A percentile compares a stretch with the other conserved stretches of the same genome.
phyloP scores from a whole-genome alignment of 108 stramenopile species.

The Cyclotella kingstonii region DNA sequence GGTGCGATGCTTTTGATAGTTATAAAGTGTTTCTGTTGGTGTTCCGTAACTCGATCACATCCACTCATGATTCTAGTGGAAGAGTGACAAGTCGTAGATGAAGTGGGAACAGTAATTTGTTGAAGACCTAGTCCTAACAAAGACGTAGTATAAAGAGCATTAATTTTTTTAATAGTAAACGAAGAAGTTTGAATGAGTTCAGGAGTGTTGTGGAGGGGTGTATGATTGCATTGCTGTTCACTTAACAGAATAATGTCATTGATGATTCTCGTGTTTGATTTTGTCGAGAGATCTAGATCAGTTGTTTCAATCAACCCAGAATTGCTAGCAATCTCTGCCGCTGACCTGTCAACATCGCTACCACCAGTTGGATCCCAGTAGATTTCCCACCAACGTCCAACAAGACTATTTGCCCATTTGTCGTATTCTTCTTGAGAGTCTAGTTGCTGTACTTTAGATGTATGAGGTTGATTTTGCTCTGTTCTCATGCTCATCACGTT shows the following conservation, averaged over 20 bases:
- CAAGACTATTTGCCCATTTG: slow-evolving; percentile 62
- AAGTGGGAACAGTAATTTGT: not conserved
- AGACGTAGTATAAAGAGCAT: slow-evolving; percentile 16
- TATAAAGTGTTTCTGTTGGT: not conserved
- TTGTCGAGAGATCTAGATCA: too few species aligned
- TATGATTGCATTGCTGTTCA: too few species aligned
- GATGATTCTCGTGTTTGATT: too few species aligned
- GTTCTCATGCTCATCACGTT: too few species aligned
- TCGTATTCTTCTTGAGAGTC: slow-evolving; percentile 19
- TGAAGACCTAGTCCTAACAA: slow-evolving; percentile 25
- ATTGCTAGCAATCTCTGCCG: not conserved
- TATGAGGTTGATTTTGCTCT: too few species aligned
- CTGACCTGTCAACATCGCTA: slow-evolving; percentile 15
- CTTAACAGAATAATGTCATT: too few species aligned
- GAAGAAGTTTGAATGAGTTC: too few species aligned
- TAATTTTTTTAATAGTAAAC: slow-evolving; percentile 14
- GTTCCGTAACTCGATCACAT: slow-evolving; percentile 2
- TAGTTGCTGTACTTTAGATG: too few species aligned
- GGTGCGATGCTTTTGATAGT: not conserved
- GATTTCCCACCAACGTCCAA: slow-evolving; percentile 81
- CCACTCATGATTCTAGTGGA: not conserved
- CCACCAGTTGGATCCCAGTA: slow-evolving; percentile 56
- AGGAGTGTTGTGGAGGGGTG: too few species aligned
- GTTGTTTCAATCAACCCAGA: too few species aligned
- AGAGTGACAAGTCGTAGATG: not conserved